A percentile compares a stretch with the other conserved stretches of the same genome.
phyloP scores from a whole-genome alignment of 768 basidiomycete species.

The Mycena belliarum region DNA sequence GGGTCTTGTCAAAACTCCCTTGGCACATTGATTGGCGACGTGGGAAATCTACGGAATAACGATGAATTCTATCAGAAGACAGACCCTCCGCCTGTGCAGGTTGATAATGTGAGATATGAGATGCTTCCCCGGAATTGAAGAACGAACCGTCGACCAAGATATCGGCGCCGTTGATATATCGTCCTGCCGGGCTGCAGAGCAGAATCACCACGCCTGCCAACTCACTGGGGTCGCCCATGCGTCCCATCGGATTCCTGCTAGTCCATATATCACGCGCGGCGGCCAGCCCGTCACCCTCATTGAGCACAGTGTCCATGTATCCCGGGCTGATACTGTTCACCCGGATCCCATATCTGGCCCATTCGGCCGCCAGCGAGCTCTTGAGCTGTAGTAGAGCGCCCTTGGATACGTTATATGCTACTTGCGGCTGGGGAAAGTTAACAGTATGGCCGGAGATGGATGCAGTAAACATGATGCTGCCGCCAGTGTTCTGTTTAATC shows the following conservation, averaged over 20 bases:
- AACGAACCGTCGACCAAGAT: constrained; percentile 42
- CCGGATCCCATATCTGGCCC: constrained; percentile 41
- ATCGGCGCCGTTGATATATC: constrained; percentile 45
- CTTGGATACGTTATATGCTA: constrained; percentile 45
- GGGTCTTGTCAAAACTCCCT: no score
- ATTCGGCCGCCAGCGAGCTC: constrained; percentile 42
- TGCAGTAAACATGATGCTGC: constrained; percentile 43
- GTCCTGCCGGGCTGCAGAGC: constrained; percentile 42
- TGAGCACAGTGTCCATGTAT: constrained; percentile 46
- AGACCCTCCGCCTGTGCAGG: background rate
- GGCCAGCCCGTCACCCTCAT: constrained; percentile 34
- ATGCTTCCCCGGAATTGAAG: background rate
- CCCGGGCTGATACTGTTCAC: constrained; percentile 47
- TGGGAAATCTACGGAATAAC: no score
- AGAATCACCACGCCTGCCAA: constrained; percentile 40
- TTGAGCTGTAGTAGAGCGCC: constrained; percentile 41
- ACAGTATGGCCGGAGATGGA: constrained; percentile 45
- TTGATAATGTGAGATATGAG: background rate
- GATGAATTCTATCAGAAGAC: background rate
- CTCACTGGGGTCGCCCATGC: constrained; percentile 45
- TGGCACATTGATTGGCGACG: no score
- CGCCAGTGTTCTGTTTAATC: constrained; percentile 41
- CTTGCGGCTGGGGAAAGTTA: constrained; percentile 44
- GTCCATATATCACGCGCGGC: constrained; percentile 37
- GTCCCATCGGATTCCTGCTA: constrained; percentile 42